Conservation (phyloP, 225 moss, liverwort and hornwort species). For the Climacium dendroides region DNA sequence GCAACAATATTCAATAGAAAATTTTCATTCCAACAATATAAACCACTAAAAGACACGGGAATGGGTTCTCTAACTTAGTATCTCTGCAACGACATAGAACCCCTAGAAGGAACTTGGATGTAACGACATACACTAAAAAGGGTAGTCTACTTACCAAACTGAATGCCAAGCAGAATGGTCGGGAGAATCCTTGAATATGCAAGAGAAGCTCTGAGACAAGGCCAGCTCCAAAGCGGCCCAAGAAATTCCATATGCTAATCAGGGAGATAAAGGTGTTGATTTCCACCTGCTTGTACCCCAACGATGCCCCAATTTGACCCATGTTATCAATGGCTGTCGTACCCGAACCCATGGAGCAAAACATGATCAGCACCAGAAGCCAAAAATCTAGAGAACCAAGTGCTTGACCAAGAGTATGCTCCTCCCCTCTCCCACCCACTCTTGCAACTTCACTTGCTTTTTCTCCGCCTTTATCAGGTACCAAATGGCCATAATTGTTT, state of each 20-base stretch:
- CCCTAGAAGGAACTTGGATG: neutral
- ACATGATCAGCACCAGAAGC: conserved; percentile 45
- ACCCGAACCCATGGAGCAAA: conserved; percentile 62
- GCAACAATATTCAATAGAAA: neutral
- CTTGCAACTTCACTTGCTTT: neutral
- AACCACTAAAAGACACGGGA: neutral
- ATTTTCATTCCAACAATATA: neutral
- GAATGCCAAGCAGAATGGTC: conserved; percentile 38
- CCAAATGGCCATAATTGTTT: neutral
- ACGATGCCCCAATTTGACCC: conserved; percentile 53
- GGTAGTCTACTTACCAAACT: conserved; percentile 6
- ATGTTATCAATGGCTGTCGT: conserved; percentile 57
- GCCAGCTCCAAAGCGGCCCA: conserved; percentile 58
- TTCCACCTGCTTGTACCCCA: conserved; percentile 36
- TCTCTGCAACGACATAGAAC: neutral
- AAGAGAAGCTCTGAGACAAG: conserved; percentile 37
- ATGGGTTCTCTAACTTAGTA: neutral
- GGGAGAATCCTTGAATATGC: conserved; percentile 22
- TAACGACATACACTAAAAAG: neutral
- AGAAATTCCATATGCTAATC: conserved; percentile 71
- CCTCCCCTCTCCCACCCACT: conserved; percentile 9
- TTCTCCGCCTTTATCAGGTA: neutral
- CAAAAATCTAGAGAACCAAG: conserved; percentile 40
- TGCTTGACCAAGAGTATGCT: conserved; percentile 36
- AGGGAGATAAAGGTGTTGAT: conserved; percentile 48